Percentiles rank a stretch among this genome's conserved stretches.
phyloP scores from a whole-genome alignment of 2,329 filamentous ascomycete genomes.

The Diaporthe vexans region DNA sequence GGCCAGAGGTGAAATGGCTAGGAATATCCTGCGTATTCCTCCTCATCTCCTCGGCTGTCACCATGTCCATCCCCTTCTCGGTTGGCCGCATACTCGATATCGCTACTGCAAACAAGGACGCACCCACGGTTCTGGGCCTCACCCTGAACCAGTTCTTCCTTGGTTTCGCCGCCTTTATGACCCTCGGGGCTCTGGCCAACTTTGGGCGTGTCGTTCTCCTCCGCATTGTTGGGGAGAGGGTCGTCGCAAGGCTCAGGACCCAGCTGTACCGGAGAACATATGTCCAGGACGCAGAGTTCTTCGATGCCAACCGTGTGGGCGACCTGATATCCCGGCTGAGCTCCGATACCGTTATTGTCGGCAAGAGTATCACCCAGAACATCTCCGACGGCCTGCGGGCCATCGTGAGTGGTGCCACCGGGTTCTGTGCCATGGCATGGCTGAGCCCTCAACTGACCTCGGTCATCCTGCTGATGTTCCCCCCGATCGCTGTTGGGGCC shows the following conservation, averaged over 20 bases:
- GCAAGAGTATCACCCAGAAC: slow-evolving; percentile 98
- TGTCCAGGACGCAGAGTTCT: slow-evolving; percentile 98
- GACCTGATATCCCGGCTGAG: slow-evolving; percentile 96
- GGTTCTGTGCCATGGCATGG: slow-evolving; percentile 95
- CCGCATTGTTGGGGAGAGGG: slow-evolving; percentile 93
- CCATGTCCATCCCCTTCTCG: slow-evolving; percentile 96
- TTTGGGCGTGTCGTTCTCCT: slow-evolving; percentile 95
- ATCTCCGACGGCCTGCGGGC: slow-evolving; percentile 95
- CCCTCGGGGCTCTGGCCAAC: slow-evolving; percentile 88
- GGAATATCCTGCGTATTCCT: slow-evolving; percentile 85
- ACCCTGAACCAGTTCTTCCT: slow-evolving; percentile 90
- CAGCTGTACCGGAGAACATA: slow-evolving; percentile 93
- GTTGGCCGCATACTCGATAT: slow-evolving; percentile 96
- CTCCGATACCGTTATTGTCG: slow-evolving; percentile 97
- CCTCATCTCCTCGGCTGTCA: slow-evolving; percentile 90
- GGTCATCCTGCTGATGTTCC: slow-evolving; percentile 87
- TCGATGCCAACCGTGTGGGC: slow-evolving; percentile 96
- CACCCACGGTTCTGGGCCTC: slow-evolving; percentile 83
- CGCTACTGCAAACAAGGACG: slow-evolving; percentile 81
- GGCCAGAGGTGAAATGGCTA: slow-evolving; percentile 85
- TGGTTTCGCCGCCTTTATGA: slow-evolving; percentile 81
- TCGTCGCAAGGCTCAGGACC: slow-evolving; percentile 90
- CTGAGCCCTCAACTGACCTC: slow-evolving; percentile 92
- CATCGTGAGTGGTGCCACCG: slow-evolving; percentile 89
- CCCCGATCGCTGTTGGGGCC: slow-evolving; percentile 89